These are phyloP conservation scores for Coprinopsis sp. DNA, from an alignment of 768 basidiomycete species.

Conservation along the genomic window DNA sequence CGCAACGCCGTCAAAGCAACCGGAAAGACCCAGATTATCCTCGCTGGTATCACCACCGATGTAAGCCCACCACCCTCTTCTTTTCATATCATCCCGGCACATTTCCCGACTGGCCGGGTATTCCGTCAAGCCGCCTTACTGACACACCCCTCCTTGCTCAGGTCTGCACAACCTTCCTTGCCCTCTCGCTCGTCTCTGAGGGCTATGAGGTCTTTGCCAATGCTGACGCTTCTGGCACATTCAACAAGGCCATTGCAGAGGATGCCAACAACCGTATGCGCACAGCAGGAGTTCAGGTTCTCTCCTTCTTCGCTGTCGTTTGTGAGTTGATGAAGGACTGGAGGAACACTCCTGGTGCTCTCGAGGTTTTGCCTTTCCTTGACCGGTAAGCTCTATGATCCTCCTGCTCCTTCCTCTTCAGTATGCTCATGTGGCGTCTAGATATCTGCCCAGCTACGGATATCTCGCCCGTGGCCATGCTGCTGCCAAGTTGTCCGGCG, in stretches of 20 bases:
- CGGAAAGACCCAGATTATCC: conserved; percentile 45
- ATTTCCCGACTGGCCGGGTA: too few relatives aligned
- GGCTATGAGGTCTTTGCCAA: conserved; percentile 47
- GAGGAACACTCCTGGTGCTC: conserved; percentile 42
- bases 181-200: conserved; percentile 40
- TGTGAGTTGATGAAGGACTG: conserved; percentile 49
- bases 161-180: conserved; percentile 47
- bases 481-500: background rate
- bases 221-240: conserved; percentile 42
- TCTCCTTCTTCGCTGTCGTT: conserved; percentile 40
- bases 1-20: conserved; percentile 41
- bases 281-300: conserved; percentile 40
- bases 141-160: conserved; percentile 9
- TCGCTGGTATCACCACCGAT: conserved; percentile 48
- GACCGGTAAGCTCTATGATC: conserved; percentile 32
- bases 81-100: too few relatives aligned
- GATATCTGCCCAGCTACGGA: background rate
- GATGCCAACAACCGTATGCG: conserved; percentile 48
- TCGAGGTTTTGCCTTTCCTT: conserved; percentile 39
- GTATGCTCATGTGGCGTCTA: background rate
- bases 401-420: too few relatives aligned
- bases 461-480: background rate
- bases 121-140: conserved; percentile 16
- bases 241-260: conserved; percentile 33
- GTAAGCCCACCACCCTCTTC: too few relatives aligned